Percentiles rank a stretch among this genome's conserved stretches.
These are phyloP conservation scores for Apiospora rasikravindrae DNA, from an alignment of 2,329 filamentous ascomycete species.

Conservation along the genomic window DNA sequence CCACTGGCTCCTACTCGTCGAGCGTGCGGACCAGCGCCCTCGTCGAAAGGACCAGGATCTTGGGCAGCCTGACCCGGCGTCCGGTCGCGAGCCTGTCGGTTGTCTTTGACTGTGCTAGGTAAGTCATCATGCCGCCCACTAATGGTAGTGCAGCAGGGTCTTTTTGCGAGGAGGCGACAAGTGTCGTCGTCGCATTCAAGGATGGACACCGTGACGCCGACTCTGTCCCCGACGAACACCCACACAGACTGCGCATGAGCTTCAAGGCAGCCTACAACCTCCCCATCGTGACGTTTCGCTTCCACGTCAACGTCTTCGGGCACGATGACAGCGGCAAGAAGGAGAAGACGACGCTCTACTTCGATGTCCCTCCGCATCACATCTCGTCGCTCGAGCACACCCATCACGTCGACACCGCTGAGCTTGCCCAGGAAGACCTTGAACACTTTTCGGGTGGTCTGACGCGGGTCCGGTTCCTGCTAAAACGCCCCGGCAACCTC, in stretches of 20 bases:
- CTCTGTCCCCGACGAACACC: not conserved
- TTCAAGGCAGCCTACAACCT: constrained; percentile 20
- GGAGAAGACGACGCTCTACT: constrained; percentile 20
- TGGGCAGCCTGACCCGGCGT: constrained; percentile 21
- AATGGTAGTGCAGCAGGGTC: not conserved
- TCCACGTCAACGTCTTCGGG: constrained; percentile 19
- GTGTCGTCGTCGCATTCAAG: constrained; percentile 19
- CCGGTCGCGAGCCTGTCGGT: constrained; percentile 24
- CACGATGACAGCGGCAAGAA: constrained; percentile 18
- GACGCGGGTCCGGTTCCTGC: constrained; percentile 19
- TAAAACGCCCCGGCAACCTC: constrained; percentile 20
- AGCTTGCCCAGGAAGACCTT: constrained; percentile 16
- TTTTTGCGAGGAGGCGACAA: constrained; percentile 17
- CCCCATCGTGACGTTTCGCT: constrained; percentile 21
- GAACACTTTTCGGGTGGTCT: constrained; percentile 9
- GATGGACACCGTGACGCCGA: not conserved
- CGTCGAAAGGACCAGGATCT: constrained; percentile 25
- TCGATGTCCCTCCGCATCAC: constrained; percentile 21
- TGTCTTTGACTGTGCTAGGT: constrained; percentile 18
- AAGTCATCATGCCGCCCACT: constrained; percentile 21
- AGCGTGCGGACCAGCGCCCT: constrained; percentile 21
- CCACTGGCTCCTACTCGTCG: constrained; percentile 21
- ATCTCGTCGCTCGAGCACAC: constrained; percentile 22
- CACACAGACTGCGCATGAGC: constrained; percentile 17
- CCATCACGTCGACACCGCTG: constrained; percentile 14